Conservation (phyloP, 176 grass and related monocot species). For the Aegilops sharonensis region DNA sequence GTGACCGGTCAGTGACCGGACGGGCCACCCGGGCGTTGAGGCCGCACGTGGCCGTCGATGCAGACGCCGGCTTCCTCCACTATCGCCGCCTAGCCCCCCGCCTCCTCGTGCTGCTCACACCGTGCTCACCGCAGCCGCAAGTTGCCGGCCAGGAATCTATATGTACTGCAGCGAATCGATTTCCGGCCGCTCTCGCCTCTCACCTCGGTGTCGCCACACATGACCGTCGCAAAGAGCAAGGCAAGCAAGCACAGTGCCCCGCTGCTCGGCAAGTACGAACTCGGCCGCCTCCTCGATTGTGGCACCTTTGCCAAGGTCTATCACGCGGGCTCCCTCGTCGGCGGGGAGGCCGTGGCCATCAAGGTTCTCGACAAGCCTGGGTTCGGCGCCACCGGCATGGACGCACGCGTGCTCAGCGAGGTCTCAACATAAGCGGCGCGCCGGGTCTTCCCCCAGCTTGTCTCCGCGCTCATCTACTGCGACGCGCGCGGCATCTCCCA, state of each 20-base stretch:
- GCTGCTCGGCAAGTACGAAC: constrained; percentile 85
- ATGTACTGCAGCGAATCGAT: too few species aligned
- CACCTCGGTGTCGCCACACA: too few species aligned
- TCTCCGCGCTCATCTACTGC: constrained; percentile 69
- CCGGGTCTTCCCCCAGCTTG: constrained; percentile 73
- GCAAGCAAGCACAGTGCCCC: constrained; percentile 16
- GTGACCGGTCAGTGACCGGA: too few species aligned
- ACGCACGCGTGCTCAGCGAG: constrained; percentile 31
- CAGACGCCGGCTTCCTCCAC: too few species aligned
- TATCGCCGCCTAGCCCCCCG: too few species aligned
- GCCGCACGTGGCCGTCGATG: too few species aligned
- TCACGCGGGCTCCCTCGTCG: constrained; percentile 52
- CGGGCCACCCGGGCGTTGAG: too few species aligned
- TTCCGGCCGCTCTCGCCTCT: too few species aligned
- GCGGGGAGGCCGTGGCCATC: constrained; percentile 54
- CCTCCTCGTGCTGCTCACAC: too few species aligned
- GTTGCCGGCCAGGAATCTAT: too few species aligned
- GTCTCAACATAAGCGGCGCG: constrained; percentile 54
- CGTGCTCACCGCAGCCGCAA: too few species aligned
- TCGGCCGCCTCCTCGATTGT: constrained; percentile 65
- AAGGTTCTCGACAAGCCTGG: constrained; percentile 68
- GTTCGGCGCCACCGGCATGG: constrained; percentile 28
- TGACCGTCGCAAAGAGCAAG: too few species aligned
- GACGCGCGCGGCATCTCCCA: constrained; percentile 74
- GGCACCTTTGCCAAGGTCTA: constrained; percentile 95